Evolutionary conservation across 2,329 filamentous ascomycete species (phyloP).

Genomic region (Colletotrichum eremochloae): DNA sequence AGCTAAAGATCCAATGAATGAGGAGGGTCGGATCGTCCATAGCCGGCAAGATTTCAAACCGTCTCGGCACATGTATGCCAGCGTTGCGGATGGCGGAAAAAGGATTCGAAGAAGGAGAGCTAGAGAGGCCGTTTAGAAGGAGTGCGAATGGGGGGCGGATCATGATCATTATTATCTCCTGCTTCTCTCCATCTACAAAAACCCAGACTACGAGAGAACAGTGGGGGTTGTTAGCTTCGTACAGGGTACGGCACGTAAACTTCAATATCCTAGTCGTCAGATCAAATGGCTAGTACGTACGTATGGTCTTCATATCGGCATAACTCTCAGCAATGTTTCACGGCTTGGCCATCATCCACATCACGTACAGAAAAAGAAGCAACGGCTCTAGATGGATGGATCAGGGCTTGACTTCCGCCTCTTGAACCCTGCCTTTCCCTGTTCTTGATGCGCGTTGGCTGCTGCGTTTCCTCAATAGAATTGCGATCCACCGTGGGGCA

Average conservation of each 20-base stretch:
- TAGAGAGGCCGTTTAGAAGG: constrained; percentile 17
- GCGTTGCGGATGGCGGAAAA: neutral
- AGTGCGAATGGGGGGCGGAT: constrained; percentile 26
- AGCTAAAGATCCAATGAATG: constrained; percentile 47
- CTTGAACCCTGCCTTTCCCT: constrained; percentile 26
- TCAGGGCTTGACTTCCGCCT: constrained; percentile 24
- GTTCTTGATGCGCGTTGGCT: constrained; percentile 25
- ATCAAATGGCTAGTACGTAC: neutral
- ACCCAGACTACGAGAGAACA: constrained; percentile 3
- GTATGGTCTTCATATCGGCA: constrained; percentile 5
- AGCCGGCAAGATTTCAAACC: constrained; percentile 33
- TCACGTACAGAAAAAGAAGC: constrained; percentile 3
- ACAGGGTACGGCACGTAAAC: neutral
- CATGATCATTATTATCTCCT: constrained; percentile 39
- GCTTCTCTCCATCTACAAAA: neutral
- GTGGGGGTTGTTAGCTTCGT: constrained; percentile 24
- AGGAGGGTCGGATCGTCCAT: constrained; percentile 44
- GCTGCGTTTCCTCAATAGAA: constrained; percentile 13
- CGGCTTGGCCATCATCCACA: constrained; percentile 14
- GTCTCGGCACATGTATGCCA: neutral
- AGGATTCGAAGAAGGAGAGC: constrained; percentile 13
- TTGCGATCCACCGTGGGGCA: constrained; percentile 38
- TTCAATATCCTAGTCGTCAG: constrained; percentile 24
- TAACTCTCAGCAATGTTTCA: constrained; percentile 15
- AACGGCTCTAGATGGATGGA: constrained; percentile 22